Evolutionary conservation across 2,329 filamentous ascomycete species (phyloP).

Genomic region (Diaporthe velutina): DNA sequence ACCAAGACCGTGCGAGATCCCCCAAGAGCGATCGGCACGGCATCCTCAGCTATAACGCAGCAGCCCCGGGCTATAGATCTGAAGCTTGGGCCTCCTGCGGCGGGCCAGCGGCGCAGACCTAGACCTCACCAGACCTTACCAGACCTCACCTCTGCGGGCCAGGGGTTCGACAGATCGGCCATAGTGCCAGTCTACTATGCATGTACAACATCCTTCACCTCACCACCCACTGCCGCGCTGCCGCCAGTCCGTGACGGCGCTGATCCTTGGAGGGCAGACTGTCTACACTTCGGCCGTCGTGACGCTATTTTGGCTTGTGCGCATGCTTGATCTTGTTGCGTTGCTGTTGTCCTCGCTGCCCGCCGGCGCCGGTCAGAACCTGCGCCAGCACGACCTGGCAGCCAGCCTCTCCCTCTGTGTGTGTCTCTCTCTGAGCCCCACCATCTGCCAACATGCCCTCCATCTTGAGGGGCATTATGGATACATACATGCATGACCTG

Average conservation of each 20-base stretch:
- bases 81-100: conserved; percentile 32
- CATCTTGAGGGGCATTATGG: conserved; percentile 25
- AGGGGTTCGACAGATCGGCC: conserved; percentile 29
- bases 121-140: conserved; percentile 24
- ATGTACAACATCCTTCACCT: conserved; percentile 10
- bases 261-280: conserved; percentile 12
- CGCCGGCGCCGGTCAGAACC: neutral
- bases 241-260: conserved; percentile 18
- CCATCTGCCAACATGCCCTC: conserved; percentile 24
- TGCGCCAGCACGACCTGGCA: neutral
- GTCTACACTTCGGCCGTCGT: conserved; percentile 8
- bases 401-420: neutral
- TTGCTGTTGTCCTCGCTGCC: neutral
- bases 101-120: conserved; percentile 29
- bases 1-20: conserved; percentile 29
- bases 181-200: conserved; percentile 9
- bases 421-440: neutral
- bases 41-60: conserved; percentile 32
- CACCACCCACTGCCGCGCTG: conserved; percentile 14
- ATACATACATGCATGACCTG: conserved; percentile 16
- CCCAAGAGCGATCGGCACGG: conserved; percentile 32
- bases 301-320: conserved; percentile 5
- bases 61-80: conserved; percentile 22
- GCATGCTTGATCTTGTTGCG: neutral
- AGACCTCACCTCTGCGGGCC: conserved; percentile 26